These are phyloP conservation scores for Boletus chippewaensis DNA, from an alignment of 1,284 basidiomycete species.

Conservation along the genomic window DNA sequence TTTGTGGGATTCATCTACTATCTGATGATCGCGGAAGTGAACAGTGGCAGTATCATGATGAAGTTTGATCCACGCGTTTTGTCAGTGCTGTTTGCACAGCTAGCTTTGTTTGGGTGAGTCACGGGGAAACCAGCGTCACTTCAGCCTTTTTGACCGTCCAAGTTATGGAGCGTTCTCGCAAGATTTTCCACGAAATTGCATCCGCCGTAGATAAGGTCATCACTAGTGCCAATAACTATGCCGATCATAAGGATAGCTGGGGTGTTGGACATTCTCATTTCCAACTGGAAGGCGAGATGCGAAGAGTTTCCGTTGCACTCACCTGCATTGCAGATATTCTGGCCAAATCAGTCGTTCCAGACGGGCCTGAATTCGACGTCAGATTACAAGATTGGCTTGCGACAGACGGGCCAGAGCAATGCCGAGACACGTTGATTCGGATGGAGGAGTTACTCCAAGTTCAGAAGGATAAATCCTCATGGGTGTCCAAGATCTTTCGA, in stretches of 20 bases:
- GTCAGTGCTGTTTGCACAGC: too few species aligned
- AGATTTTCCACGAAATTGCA: neutral
- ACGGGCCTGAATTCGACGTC: neutral
- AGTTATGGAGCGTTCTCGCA: neutral
- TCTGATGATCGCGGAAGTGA: too few species aligned
- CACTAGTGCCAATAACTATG: neutral
- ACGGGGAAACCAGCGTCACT: too few species aligned
- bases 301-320: neutral
- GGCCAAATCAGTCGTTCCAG: neutral
- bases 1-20: too few species aligned
- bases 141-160: too few species aligned
- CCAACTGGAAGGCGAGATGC: neutral
- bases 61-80: too few species aligned
- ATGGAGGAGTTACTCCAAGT: neutral
- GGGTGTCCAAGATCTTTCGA: neutral
- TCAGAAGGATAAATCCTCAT: neutral
- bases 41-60: too few species aligned
- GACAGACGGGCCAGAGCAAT: neutral
- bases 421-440: neutral
- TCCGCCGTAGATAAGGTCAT: neutral
- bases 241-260: neutral
- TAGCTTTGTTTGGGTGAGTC: too few species aligned
- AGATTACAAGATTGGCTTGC: neutral
- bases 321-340: neutral
- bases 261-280: neutral